phyloP scores from a whole-genome alignment of 148 eudicot genomes.

The Fagopyrum esculentum region DNA sequence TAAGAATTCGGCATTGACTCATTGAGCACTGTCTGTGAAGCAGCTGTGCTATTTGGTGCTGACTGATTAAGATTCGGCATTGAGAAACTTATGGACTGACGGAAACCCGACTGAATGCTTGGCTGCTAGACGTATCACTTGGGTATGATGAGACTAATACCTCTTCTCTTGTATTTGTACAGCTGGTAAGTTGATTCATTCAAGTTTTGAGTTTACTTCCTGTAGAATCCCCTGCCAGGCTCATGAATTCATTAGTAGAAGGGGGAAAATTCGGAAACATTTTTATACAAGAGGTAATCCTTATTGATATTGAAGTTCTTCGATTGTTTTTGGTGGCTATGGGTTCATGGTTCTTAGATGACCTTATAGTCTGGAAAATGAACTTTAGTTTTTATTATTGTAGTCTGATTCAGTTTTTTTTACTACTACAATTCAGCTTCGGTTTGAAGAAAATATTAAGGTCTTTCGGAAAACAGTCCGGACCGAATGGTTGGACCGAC shows the following conservation, averaged over 20 bases:
- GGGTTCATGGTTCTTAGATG: not conserved
- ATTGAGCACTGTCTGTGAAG: not conserved
- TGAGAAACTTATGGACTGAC: not conserved
- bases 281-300: not conserved
- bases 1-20: too few species aligned
- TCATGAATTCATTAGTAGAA: not conserved
- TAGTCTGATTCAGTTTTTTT: not conserved
- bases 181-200: not conserved
- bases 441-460: too few species aligned
- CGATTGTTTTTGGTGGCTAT: not conserved
- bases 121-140: not conserved
- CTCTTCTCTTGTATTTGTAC: not conserved
- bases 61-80: not conserved
- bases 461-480: too few species aligned
- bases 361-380: not conserved
- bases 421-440: not conserved
- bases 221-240: not conserved
- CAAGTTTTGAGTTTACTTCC: not conserved
- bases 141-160: not conserved
- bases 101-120: not conserved
- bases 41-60: not conserved
- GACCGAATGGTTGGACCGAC: too few species aligned
- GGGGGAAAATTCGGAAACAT: not conserved
- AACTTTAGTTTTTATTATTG: too few species aligned
- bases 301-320: not conserved